Percentiles rank a stretch among this genome's conserved stretches.
phyloP scores from a whole-genome alignment of 2,329 filamentous ascomycete species.

The Raffaelea arxii region DNA sequence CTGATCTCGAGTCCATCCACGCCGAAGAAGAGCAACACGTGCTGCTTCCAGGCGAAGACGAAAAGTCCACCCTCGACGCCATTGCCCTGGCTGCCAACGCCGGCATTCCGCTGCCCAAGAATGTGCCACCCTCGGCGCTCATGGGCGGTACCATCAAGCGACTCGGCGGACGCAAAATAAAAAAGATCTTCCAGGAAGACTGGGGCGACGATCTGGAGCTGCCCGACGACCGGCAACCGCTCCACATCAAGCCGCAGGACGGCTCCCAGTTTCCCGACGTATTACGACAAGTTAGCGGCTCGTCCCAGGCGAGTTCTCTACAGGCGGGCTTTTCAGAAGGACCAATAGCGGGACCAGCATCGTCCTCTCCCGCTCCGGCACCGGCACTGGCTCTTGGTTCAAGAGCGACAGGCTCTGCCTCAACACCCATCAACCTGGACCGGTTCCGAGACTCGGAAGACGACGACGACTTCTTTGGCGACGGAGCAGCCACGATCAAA shows the following conservation, averaged over 20 bases:
- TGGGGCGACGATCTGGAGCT: conserved; percentile 73
- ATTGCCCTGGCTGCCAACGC: conserved; percentile 80
- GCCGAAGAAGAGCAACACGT: conserved; percentile 86
- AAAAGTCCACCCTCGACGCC: conserved; percentile 72
- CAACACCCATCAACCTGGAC: conserved; percentile 42
- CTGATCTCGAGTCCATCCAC: conserved; percentile 65
- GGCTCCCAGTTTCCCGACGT: conserved; percentile 55
- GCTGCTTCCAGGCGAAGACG: conserved; percentile 74
- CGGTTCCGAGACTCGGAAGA: conserved; percentile 53
- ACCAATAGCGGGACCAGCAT: neutral
- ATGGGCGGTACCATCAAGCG: conserved; percentile 90
- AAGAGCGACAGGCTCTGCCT: conserved; percentile 24
- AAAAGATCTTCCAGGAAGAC: conserved; percentile 66
- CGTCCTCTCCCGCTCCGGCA: conserved; percentile 6
- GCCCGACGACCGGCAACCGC: conserved; percentile 44
- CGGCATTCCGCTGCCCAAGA: conserved; percentile 81
- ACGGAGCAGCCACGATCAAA: conserved; percentile 58
- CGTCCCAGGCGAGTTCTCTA: conserved; percentile 41
- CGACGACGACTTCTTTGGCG: conserved; percentile 54
- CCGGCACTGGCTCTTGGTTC: conserved; percentile 20
- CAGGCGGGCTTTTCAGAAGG: conserved; percentile 18
- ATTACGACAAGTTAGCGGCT: conserved; percentile 56
- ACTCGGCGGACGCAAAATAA: conserved; percentile 65
- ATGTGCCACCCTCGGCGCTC: conserved; percentile 79
- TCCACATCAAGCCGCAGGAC: conserved; percentile 57